phyloP scores from a whole-genome alignment of 306 rosid species.

The Carpinus fangiana region DNA sequence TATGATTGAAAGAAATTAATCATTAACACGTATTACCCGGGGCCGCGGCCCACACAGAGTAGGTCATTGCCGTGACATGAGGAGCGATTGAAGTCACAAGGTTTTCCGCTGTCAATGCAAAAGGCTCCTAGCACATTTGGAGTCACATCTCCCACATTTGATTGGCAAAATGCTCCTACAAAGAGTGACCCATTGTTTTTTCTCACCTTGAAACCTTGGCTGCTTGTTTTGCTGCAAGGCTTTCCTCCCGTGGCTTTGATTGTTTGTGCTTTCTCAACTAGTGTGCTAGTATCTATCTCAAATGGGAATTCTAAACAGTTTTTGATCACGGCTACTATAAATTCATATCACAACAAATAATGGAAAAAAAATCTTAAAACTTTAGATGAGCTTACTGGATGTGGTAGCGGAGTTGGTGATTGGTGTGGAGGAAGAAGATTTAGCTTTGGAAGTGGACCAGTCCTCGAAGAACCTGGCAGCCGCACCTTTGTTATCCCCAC shows the following conservation, averaged over 20 bases:
- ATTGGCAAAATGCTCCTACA: constrained; percentile 90
- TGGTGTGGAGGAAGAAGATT: constrained; percentile 2
- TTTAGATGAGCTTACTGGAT: constrained; percentile 22
- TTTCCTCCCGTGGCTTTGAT: constrained; percentile 73
- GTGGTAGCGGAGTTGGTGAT: constrained; percentile 24
- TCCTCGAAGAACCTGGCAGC: constrained; percentile 87
- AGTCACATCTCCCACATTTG: constrained; percentile 86
- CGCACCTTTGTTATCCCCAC: constrained; percentile 88
- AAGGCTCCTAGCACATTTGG: constrained; percentile 87
- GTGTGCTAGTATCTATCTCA: constrained; percentile 32
- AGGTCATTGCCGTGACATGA: constrained; percentile 75
- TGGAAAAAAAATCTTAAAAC: background rate
- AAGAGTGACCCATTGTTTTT: constrained; percentile 64
- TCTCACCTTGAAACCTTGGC: constrained; percentile 65
- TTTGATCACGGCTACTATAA: background rate
- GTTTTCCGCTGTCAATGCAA: constrained; percentile 63
- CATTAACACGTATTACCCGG: constrained; percentile 36
- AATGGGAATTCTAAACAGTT: background rate
- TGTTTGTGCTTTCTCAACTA: constrained; percentile 42
- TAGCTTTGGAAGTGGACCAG: constrained; percentile 43
- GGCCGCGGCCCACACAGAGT: constrained; percentile 79
- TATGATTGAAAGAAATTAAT: too few species aligned
- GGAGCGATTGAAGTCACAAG: constrained; percentile 74
- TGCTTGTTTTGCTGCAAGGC: constrained; percentile 40
- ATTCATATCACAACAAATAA: too few species aligned